Conservation (phyloP, 768 basidiomycete genomes). For the Lyophyllum decastes region DNA sequence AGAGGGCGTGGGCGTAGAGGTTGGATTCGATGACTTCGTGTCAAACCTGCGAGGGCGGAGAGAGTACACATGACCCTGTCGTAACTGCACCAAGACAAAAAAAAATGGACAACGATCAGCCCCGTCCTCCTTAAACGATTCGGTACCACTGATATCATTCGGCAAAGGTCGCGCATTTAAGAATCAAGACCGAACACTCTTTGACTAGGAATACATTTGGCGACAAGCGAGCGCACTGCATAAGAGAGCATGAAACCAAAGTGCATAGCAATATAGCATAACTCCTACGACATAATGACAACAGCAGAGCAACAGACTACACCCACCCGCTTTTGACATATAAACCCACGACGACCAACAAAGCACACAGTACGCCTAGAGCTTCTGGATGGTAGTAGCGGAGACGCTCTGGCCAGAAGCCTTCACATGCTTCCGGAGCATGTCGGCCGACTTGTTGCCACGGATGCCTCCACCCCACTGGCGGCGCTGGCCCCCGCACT, state of each 20-base stretch:
- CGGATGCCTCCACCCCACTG: conserved; percentile 97
- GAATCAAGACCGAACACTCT: too few species aligned
- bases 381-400: conserved; percentile 61
- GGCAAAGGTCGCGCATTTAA: too few species aligned
- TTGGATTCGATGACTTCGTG: too few species aligned
- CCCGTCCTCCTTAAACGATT: too few species aligned
- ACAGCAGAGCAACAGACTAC: conserved; percentile 2
- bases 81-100: too few species aligned
- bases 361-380: conserved; percentile 41
- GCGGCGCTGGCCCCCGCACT: conserved; percentile 89
- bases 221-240: conserved; percentile 20
- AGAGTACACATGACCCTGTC: too few species aligned
- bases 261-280: conserved; percentile 16
- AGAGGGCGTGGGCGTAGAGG: too few species aligned
- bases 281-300: conserved; percentile 14
- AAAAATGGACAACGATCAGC: too few species aligned
- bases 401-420: conserved; percentile 72
- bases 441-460: conserved; percentile 92
- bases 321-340: conserved; percentile 16
- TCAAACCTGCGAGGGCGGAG: too few species aligned
- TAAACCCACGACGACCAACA: conserved; percentile 2
- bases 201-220: conserved; percentile 1
- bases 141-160: too few species aligned
- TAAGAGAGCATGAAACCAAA: conserved; percentile 15
- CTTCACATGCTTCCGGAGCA: conserved; percentile 93